phyloP scores from a whole-genome alignment of 1,284 basidiomycete species.

The Ustanciosporium gigantosporum region DNA sequence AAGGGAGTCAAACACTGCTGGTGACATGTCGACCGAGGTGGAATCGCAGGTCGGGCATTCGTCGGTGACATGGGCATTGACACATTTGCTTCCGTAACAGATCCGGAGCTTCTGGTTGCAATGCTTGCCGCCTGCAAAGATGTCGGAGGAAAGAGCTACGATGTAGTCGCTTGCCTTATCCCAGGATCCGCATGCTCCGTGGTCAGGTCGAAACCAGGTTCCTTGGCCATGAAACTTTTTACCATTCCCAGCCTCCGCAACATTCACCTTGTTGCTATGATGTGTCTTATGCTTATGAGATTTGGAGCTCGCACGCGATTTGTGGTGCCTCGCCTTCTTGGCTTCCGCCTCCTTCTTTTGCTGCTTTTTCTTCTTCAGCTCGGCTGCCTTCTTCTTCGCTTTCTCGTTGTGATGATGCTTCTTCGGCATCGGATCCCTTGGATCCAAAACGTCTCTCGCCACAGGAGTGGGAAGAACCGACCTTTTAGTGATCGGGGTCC shows the following conservation, averaged over 20 bases:
- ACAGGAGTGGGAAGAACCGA: too few species aligned
- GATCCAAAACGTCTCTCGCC: too few species aligned
- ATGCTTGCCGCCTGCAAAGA: slow-evolving; percentile 18
- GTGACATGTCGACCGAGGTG: slow-evolving; percentile 26
- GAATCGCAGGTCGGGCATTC: slow-evolving; percentile 17
- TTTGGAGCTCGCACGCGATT: too few species aligned
- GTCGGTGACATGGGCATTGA: slow-evolving; percentile 19
- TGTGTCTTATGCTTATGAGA: too few species aligned
- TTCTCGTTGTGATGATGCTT: too few species aligned
- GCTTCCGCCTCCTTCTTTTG: too few species aligned
- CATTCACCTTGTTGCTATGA: too few species aligned
- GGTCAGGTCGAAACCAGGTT: slow-evolving; percentile 24
- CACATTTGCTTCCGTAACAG: slow-evolving; percentile 14
- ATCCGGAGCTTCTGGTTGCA: slow-evolving; percentile 8
- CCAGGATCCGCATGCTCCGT: slow-evolving; percentile 26
- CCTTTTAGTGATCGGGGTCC: too few species aligned
- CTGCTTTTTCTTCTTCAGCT: too few species aligned
- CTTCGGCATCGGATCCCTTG: too few species aligned
- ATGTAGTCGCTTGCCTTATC: slow-evolving; percentile 20
- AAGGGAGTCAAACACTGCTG: slow-evolving; percentile 16
- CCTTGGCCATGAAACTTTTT: slow-evolving; percentile 11
- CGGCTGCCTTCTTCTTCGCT: too few species aligned
- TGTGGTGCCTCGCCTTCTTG: too few species aligned
- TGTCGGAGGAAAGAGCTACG: slow-evolving; percentile 19
- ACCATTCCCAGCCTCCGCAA: neutral